These are phyloP conservation scores for Quillaja saponaria DNA, from an alignment of 306 rosid genomes.

Conservation along the genomic window DNA sequence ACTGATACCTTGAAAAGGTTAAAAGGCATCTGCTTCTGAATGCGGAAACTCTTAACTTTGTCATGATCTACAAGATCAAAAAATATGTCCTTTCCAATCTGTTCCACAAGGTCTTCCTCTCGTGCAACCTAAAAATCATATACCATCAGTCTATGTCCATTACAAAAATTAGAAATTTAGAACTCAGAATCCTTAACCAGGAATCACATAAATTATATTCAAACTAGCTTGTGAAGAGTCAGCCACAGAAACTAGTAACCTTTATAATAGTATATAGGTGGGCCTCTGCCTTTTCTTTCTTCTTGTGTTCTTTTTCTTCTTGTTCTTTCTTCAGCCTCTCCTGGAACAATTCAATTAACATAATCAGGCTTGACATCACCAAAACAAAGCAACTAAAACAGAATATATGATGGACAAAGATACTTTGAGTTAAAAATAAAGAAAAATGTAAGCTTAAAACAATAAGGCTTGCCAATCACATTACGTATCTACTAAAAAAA, in stretches of 20 bases:
- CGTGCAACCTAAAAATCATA: constrained; percentile 69
- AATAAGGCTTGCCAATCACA: no score
- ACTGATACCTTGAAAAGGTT: constrained; percentile 72
- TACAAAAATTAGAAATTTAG: constrained; percentile 5
- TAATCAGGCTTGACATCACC: neutral
- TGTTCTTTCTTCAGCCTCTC: constrained; percentile 89
- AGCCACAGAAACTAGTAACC: constrained; percentile 43
- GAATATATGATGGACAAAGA: constrained; percentile 1
- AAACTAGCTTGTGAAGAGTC: constrained; percentile 19
- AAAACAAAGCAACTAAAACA: constrained; percentile 19
- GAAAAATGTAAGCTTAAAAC: no score
- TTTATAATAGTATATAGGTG: constrained; percentile 84
- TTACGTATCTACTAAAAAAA: no score
- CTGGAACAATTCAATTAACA: constrained; percentile 38
- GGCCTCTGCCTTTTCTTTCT: constrained; percentile 85
- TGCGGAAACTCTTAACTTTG: constrained; percentile 85
- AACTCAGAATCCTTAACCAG: constrained; percentile 15
- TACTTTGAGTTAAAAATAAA: constrained; percentile 2
- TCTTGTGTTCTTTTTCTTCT: constrained; percentile 87
- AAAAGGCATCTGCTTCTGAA: constrained; percentile 71
- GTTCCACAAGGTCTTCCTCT: constrained; percentile 67
- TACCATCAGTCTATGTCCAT: constrained; percentile 14
- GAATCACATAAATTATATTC: neutral
- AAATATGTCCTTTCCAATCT: constrained; percentile 84
- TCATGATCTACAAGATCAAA: constrained; percentile 97